Evolutionary conservation across 306 rosid species (phyloP).

Genomic region (Cyclanthera cordifolia): DNA sequence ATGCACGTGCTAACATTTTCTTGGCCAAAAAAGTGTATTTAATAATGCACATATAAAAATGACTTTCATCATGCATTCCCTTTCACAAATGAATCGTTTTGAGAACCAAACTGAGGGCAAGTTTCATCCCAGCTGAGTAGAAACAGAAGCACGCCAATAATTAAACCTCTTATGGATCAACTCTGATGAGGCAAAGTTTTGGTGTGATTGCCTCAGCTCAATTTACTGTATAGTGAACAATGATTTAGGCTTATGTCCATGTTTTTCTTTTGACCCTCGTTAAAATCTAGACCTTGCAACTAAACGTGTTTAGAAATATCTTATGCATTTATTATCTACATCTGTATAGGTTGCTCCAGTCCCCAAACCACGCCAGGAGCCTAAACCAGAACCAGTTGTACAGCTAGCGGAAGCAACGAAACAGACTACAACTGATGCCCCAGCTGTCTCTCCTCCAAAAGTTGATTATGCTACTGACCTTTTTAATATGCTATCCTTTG

Average conservation of each 20-base stretch:
- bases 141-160: background rate
- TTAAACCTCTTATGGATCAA: background rate
- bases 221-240: background rate
- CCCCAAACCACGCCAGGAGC: conserved; percentile 46
- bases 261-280: background rate
- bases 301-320: background rate
- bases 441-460: conserved; percentile 49
- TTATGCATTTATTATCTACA: conserved; percentile 4
- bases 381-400: conserved; percentile 47
- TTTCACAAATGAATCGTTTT: background rate
- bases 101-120: background rate
- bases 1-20: background rate
- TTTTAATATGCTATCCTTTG: conserved; percentile 74
- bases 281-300: background rate
- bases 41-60: background rate
- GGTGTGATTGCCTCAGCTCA: background rate
- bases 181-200: background rate
- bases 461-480: conserved; percentile 94
- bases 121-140: background rate
- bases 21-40: background rate
- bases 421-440: conserved; percentile 35
- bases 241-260: background rate
- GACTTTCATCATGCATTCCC: background rate
- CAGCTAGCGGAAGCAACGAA: conserved; percentile 49
- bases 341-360: conserved; percentile 43